Evolutionary conservation across 768 basidiomycete species (phyloP).

Genomic region (Trametes maxima): DNA sequence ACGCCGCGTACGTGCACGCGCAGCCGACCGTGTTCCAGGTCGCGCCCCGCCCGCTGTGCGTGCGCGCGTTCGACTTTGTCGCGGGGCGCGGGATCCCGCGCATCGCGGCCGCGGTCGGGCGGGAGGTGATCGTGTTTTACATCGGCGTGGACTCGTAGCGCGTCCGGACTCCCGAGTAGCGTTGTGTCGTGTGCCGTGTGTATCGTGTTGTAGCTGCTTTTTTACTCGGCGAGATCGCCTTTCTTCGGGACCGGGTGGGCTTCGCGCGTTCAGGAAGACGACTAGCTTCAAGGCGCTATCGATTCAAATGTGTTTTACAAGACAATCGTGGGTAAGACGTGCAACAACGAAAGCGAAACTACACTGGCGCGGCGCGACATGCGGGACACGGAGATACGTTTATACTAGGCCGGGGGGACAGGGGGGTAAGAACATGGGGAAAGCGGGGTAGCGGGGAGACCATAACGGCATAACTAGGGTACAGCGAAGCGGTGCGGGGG

Average conservation of each 20-base stretch:
- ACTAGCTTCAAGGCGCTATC: no score
- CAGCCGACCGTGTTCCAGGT: slow-evolving; percentile 63
- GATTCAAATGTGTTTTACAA: no score
- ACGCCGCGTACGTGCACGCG: slow-evolving; percentile 62
- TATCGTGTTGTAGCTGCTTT: no score
- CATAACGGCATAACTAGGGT: background rate
- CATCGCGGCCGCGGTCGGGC: slow-evolving; percentile 68
- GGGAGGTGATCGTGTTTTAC: slow-evolving; percentile 58
- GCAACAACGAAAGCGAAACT: no score
- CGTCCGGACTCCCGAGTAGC: no score
- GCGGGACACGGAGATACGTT: background rate
- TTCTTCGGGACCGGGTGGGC: no score
- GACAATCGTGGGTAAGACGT: no score
- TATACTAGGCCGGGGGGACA: background rate
- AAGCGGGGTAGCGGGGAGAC: background rate
- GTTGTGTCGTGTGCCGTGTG: no score
- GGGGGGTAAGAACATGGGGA: background rate
- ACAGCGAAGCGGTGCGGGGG: background rate
- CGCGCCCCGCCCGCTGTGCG: slow-evolving; percentile 60
- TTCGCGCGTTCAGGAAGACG: no score
- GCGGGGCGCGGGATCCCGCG: slow-evolving; percentile 59
- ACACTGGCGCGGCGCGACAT: background rate
- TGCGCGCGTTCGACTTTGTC: slow-evolving; percentile 81
- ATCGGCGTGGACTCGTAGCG: slow-evolving; percentile 57
- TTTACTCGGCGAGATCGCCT: no score